Evolutionary conservation across 345 rosid genomes (phyloP), one percentile per base, ranked within the genome.

Genomic region (Linum trigynum): DNA sequence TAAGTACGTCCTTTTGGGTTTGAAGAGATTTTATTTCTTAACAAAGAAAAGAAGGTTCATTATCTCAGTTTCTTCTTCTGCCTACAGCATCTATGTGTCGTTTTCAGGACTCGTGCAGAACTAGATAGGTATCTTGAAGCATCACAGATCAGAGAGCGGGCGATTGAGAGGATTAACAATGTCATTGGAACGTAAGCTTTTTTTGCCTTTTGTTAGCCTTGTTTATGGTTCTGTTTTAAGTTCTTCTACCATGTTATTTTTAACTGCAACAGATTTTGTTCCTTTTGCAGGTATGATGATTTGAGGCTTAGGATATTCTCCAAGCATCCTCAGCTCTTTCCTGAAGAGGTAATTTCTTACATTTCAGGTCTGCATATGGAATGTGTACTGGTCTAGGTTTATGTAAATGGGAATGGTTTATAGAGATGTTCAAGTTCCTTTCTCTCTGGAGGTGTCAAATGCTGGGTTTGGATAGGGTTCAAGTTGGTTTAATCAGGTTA

Each of bases 91-190:
- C 72, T 82, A 62, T 72, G 42, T 78, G 53, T 77, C 76, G 42
- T 79, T 23, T 83, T 81, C 90, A 92, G 97, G 98, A 87, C 98
- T 36, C 88, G 89, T n/a, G 74, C 81, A 14, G 92, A 92, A 61
- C 90, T 92, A 75, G 98, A 92, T 75, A 84, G 85, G 86, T 92
- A 90, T 71, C 70, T 92, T 75, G 98, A 92, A 84, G 97, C 98
- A 68, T 92, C 97, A 3, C 96, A 86, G 77, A 88, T 90, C 61
- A 84, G 97, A 72, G 85, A 86, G 71, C 90, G 94, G 37, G 97
- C 98, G 14, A 80, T 90, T 72, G 98, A 92, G 76, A 82, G 98
- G 76, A 79, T 92, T 75, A 92, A 82, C 4, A 78, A 88, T 70
- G 97, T 92, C 66, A 65, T 79, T 62, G 98, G 95, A 80, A 92